Base-by-base conservation (phyloP, 2,329 filamentous ascomycete genomes). In the Fusarium coffeatum region DNA sequence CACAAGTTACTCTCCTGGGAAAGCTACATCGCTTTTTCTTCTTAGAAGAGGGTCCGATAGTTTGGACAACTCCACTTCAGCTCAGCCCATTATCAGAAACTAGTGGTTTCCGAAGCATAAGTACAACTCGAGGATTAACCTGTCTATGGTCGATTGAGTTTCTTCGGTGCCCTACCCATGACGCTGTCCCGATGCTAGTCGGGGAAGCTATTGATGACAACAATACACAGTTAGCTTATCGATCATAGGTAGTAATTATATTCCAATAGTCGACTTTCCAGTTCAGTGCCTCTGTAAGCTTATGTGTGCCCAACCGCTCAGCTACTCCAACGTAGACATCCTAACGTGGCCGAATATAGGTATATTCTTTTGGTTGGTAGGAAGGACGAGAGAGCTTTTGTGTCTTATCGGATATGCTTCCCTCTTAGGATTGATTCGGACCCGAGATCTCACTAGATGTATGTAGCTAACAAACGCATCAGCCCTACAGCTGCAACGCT, bases 401-500 rank as follows among this genome's bases (percentile, higher is more conserved):
- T 37, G 10, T 37, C 16, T 34, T 47, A 15, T 43, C 22, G 37
- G 32, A 45, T 32, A 47, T 59, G 30, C 20, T 41, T 30, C 51
- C 27, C 53, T 34, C 23, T 47, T 37, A 34, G 18, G 45, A 32
- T 34, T 57, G 40, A 32, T 47, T 64, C 60, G 28, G 54, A 42
- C 25, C 47, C n/a, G 42, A 68, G 27, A 49, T 62, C 23, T 55
- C 16, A 47, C 64, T 47, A 37, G 16, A 50, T 41, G 12, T 59
- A 28, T 41, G 18, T 30, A 18, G 20, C 20, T 43, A 22, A 12
- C n/a, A 15, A 27, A n/a, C 8, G 23, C 32, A 34, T 66, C 66
- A 69, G 56, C 62, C 66, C 66, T 69, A 70, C 51, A 28, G 30
- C 32, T 20, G 23, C 45, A 54, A 54, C 23, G 42, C 15, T 51